These are phyloP conservation scores for Aspergillus bridgeri DNA, from an alignment of 495 filamentous ascomycete species.

Conservation along the genomic window DNA sequence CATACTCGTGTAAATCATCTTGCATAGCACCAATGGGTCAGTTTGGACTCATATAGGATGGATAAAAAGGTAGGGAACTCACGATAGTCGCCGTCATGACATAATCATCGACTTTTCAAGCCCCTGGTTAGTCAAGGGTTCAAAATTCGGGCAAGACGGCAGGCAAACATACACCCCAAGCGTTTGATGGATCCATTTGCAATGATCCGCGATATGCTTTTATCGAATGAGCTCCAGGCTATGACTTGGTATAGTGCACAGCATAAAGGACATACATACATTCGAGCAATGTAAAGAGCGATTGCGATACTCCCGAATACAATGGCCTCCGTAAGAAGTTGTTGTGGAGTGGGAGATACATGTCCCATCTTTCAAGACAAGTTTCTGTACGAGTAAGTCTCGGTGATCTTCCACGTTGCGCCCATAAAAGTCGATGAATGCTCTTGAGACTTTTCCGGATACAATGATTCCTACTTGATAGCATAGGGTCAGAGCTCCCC, in stretches of 20 bases:
- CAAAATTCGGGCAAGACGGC: neutral
- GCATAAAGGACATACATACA: constrained; percentile 23
- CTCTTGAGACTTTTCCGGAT: neutral
- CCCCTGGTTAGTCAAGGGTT: neutral
- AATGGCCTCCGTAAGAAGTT: constrained; percentile 30
- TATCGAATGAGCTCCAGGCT: constrained; percentile 12
- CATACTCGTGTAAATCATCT: constrained; percentile 53
- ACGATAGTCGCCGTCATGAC: constrained; percentile 55
- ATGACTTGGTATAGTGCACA: neutral
- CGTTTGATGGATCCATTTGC: constrained; percentile 33
- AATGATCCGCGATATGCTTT: constrained; percentile 30
- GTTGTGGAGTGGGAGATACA: constrained; percentile 30
- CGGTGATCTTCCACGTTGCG: neutral
- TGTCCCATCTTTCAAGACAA: constrained; percentile 26
- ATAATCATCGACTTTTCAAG: constrained; percentile 48
- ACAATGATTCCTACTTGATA: neutral
- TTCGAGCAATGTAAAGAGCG: constrained; percentile 30
- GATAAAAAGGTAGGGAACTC: constrained; percentile 12
- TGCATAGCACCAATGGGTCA: neutral
- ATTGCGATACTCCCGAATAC: constrained; percentile 35
- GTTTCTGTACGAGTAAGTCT: neutral
- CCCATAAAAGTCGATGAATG: neutral
- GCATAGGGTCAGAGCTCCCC: neutral
- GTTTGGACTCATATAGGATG: neutral
- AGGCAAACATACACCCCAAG: constrained; percentile 30